phyloP scores from a whole-genome alignment of 305 asterid species.

The Solanum hybrid region DNA sequence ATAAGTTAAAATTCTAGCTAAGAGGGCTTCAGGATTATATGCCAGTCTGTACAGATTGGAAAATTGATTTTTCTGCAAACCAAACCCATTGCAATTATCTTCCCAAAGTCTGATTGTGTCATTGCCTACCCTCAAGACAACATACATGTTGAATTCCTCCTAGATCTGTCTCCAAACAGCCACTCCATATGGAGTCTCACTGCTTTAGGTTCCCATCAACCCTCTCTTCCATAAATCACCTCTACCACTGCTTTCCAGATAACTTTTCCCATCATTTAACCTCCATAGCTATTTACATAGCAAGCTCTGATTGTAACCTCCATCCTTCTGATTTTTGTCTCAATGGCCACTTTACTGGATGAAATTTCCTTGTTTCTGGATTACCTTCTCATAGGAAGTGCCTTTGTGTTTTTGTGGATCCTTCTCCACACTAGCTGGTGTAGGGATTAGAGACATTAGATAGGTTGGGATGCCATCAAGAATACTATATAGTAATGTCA shows the following conservation, averaged over 20 bases:
- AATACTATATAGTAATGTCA: background rate
- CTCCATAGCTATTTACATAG: background rate
- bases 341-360: background rate
- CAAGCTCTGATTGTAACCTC: background rate
- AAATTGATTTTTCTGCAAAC: background rate
- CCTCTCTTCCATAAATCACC: background rate
- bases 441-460: background rate
- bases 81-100: background rate
- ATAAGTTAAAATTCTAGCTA: background rate
- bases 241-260: background rate
- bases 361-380: background rate
- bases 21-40: background rate
- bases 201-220: background rate
- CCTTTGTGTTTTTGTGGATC: background rate
- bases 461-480: background rate
- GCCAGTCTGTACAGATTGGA: background rate
- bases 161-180: background rate
- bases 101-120: background rate
- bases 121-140: background rate
- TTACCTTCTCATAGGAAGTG: background rate
- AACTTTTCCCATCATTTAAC: background rate
- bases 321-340: background rate
- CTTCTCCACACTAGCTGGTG: background rate
- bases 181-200: background rate
- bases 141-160: background rate